phyloP scores from a whole-genome alignment of 1,284 basidiomycete species.

The Apiotrichum porosum region DNA sequence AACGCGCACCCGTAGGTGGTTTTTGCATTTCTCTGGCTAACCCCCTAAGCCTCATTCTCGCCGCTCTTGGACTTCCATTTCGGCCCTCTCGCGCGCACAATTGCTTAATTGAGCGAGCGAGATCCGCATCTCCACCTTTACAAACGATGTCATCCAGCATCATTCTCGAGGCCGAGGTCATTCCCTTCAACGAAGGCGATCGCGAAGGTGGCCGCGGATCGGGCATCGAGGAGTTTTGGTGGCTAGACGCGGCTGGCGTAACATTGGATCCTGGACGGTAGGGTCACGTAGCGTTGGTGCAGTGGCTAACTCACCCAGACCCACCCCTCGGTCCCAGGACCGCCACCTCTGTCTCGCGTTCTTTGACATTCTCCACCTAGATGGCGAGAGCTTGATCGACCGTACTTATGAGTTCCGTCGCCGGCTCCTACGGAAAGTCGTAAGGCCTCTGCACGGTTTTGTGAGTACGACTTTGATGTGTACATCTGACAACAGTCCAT shows the following conservation, averaged over 20 bases:
- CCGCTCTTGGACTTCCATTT: conserved; percentile 57
- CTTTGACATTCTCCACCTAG: conserved; percentile 70
- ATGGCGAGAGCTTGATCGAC: conserved; percentile 58
- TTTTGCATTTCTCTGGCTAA: conserved; percentile 2
- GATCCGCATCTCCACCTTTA: not conserved
- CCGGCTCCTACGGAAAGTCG: conserved; percentile 56
- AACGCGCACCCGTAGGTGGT: conserved; percentile 60
- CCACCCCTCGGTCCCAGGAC: no score
- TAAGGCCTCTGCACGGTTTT: conserved; percentile 57
- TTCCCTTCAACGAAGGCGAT: conserved; percentile 62
- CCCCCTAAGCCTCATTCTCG: conserved; percentile 56
- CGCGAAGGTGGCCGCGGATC: conserved; percentile 36
- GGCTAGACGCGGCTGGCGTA: conserved; percentile 37
- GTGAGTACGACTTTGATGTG: conserved; percentile 27
- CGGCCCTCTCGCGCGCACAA: no score
- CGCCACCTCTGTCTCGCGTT: conserved; percentile 71
- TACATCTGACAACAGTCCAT: conserved; percentile 12
- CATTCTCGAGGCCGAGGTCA: conserved; percentile 83
- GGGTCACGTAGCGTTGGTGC: not conserved
- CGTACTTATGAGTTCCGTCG: conserved; percentile 60
- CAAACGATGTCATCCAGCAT: conserved; percentile 43
- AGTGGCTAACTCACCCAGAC: not conserved
- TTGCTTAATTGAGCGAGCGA: no score
- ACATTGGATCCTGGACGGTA: not conserved
- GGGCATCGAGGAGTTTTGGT: conserved; percentile 52